Evolutionary conservation across 257 asterid genomes (phyloP).

Genomic region (Nicotiana knightiana): DNA sequence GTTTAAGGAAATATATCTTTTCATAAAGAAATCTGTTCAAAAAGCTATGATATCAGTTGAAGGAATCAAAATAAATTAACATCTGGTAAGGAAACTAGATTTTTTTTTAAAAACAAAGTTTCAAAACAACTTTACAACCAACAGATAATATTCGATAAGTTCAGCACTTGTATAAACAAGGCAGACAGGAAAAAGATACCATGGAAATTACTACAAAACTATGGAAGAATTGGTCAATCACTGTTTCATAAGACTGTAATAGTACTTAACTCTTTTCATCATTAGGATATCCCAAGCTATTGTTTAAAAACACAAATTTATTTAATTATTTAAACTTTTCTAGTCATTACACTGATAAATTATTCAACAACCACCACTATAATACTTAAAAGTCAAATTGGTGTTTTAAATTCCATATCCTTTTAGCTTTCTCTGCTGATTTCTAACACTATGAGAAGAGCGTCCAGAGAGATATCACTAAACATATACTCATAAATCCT

Average conservation of each 20-base stretch:
- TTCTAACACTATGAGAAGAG: too few relatives aligned
- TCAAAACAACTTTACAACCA: not conserved
- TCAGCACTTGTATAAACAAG: not conserved
- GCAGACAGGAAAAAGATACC: not conserved
- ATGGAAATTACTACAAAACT: too few relatives aligned
- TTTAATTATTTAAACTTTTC: too few relatives aligned
- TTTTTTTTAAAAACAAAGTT: not conserved
- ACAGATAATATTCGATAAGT: not conserved
- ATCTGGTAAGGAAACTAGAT: not conserved
- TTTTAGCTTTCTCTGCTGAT: too few relatives aligned
- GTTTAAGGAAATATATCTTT: not conserved
- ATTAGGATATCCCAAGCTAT: not conserved
- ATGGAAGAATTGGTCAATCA: not conserved
- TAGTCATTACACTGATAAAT: not conserved
- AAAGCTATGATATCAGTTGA: not conserved
- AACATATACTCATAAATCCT: too few relatives aligned
- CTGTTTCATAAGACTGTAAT: too few relatives aligned
- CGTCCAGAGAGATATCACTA: too few relatives aligned
- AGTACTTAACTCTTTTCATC: not conserved
- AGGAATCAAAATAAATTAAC: not conserved
- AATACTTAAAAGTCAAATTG: not conserved
- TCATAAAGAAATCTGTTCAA: not conserved
- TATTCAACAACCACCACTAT: not conserved
- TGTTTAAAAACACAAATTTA: too few relatives aligned
- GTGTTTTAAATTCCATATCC: not conserved